These are phyloP conservation scores for Albugo candida DNA, from an alignment of 352 stramenopile genomes.

Conservation along the genomic window DNA sequence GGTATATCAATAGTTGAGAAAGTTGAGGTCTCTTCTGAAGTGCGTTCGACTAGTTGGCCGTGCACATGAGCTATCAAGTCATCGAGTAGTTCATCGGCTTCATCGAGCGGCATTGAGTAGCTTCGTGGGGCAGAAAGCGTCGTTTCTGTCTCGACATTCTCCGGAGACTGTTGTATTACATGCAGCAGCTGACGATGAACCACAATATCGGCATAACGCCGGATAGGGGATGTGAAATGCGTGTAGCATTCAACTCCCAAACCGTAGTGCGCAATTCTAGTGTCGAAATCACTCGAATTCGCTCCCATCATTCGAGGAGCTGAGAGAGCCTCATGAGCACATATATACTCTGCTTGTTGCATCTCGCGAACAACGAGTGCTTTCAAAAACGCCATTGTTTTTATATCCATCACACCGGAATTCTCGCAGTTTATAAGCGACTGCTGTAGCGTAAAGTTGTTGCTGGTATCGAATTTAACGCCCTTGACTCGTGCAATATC, in stretches of 20 bases:
- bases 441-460: constrained; percentile 69
- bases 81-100: constrained; percentile 38
- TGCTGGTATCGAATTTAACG: constrained; percentile 49
- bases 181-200: constrained; percentile 80
- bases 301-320: constrained; percentile 23
- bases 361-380: constrained; percentile 86
- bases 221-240: constrained; percentile 84
- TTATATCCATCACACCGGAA: constrained; percentile 35
- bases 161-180: constrained; percentile 13
- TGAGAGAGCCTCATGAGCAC: constrained; percentile 33
- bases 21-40: constrained; percentile 13
- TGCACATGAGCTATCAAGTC: constrained; percentile 42
- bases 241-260: constrained; percentile 80
- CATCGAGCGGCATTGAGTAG: constrained; percentile 11
- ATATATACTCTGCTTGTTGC: constrained; percentile 89
- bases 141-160: neutral
- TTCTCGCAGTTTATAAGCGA: constrained; percentile 37
- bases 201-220: constrained; percentile 80
- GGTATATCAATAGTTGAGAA: constrained; percentile 11
- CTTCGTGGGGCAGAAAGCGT: constrained; percentile 8
- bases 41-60: constrained; percentile 18
- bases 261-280: constrained; percentile 66
- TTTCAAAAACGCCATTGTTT: constrained; percentile 81
- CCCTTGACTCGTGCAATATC: constrained; percentile 47
- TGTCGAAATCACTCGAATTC: constrained; percentile 3